phyloP scores from a whole-genome alignment of 768 basidiomycete genomes.

The Lactarius quietus region DNA sequence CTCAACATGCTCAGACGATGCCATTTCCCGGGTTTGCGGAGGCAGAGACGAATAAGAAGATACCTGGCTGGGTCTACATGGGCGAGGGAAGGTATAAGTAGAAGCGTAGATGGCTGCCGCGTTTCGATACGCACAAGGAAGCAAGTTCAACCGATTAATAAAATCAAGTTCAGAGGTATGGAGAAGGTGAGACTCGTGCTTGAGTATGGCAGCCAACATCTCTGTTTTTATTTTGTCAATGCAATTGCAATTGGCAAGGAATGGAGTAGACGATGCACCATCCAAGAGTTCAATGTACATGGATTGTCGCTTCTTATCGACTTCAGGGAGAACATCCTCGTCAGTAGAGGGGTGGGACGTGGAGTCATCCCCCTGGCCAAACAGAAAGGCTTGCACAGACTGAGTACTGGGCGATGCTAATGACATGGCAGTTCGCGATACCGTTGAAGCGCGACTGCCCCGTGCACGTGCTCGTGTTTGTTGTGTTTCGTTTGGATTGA shows the following conservation, averaged over 20 bases:
- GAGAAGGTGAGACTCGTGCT: slow-evolving; percentile 52
- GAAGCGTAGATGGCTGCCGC: neutral
- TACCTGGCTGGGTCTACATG: slow-evolving; percentile 59
- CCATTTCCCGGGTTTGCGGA: slow-evolving; percentile 56
- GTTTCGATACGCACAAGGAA: slow-evolving; percentile 46
- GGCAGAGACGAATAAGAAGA: slow-evolving; percentile 58
- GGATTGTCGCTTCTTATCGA: slow-evolving; percentile 28
- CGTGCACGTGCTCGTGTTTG: neutral
- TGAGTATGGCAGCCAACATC: slow-evolving; percentile 52
- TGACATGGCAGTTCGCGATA: slow-evolving; percentile 4
- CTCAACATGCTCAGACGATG: slow-evolving; percentile 46
- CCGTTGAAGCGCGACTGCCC: neutral
- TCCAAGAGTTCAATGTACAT: slow-evolving; percentile 46
- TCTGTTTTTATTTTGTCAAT: slow-evolving; percentile 36
- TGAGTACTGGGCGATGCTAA: slow-evolving; percentile 16
- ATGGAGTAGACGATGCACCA: slow-evolving; percentile 30
- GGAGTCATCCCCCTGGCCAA: slow-evolving; percentile 17
- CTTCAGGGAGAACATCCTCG: slow-evolving; percentile 14
- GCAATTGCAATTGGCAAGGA: neutral
- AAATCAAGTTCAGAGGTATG: slow-evolving; percentile 43
- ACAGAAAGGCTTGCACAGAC: slow-evolving; percentile 22
- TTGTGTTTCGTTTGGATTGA: neutral
- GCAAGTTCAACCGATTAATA: slow-evolving; percentile 39
- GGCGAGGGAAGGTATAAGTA: neutral
- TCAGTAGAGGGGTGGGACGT: neutral